These are phyloP conservation scores for Epichloe gansuensis DNA, from an alignment of 2,329 filamentous ascomycete genomes.

Conservation along the genomic window DNA sequence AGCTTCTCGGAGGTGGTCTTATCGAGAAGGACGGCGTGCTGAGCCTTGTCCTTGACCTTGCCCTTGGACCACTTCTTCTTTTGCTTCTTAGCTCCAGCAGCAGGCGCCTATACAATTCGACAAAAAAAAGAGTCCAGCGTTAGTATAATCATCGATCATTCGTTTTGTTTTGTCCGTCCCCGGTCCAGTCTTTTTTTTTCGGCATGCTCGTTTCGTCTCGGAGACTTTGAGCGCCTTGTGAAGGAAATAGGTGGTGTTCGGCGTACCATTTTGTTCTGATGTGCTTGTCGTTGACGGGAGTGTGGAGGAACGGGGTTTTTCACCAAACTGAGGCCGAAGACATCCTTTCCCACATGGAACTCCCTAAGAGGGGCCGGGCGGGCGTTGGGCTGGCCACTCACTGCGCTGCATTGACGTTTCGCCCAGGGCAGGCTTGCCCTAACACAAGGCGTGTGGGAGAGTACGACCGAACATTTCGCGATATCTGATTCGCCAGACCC, in stretches of 20 bases:
- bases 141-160: constrained; percentile 11
- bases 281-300: constrained; percentile 26
- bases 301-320: constrained; percentile 22
- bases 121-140: background rate
- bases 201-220: background rate
- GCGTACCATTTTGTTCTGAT: constrained; percentile 33
- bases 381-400: constrained; percentile 3
- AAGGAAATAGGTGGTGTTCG: constrained; percentile 3
- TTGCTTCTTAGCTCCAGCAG: constrained; percentile 37
- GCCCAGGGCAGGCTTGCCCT: constrained; percentile 31
- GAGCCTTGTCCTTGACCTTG: constrained; percentile 99
- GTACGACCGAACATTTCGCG: constrained; percentile 16
- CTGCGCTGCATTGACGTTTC: background rate
- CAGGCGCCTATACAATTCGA: constrained; percentile 23
- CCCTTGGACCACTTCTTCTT: constrained; percentile 41
- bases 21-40: constrained; percentile 98
- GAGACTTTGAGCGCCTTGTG: background rate
- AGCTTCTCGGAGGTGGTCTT: constrained; percentile 96
- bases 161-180: background rate
- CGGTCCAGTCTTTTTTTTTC: background rate
- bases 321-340: constrained; percentile 13
- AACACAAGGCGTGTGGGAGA: constrained; percentile 18
- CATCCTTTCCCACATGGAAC: constrained; percentile 9
- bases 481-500: constrained; percentile 22
- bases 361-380: constrained; percentile 2